Evolutionary conservation across 805 yeast species (phyloP), one percentile per base, ranked within the genome.

Genomic region (Yamadazyma phyllophila): DNA sequence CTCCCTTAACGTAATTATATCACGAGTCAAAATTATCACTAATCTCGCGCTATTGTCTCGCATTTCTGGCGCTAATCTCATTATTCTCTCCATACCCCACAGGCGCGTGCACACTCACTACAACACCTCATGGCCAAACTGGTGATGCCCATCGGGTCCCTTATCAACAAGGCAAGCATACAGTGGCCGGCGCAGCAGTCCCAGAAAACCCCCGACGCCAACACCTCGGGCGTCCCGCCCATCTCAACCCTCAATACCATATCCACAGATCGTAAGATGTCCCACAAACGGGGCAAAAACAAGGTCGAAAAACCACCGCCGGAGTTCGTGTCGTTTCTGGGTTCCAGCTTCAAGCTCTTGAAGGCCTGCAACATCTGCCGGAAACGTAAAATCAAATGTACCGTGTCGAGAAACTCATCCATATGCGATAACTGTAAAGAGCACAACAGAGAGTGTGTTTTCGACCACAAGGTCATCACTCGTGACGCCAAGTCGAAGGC

Each of bases 321-420:
- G 24, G 24, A 20, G 6, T 39, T 17, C 14, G 27, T 30, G 14
- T 20, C 41, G 6, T 14, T 24, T 17, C 29, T 27, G 14, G 53
- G 55, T 1, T 36, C 52, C 16, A 40, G 54, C 2, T 50, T 49
- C 34, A 56, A 57, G 43, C 37, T 57, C 10, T 31, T 57, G 9
- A 52, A 53, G 38, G 61, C 61, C 1, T 57, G 61, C 38, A 56
- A 49, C 31, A 49, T 50, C 31, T 57, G 60, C 43, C 26, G 60
- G 16, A 52, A 49, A 34, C 36, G 59, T 11, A 57, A 57, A 44
- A 51, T 53, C 4, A 54, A 54, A 44, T 57, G 61, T 38, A 52
- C 44, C 9, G 44, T 48, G 1, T 24, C 37, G 2, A 13, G 17
- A 2, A 44, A 41, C 15, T 39, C 39, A n/a, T 43, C 29, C 12